Base-by-base conservation (phyloP, 441 rosid genomes). In the Biscutella auriculata region DNA sequence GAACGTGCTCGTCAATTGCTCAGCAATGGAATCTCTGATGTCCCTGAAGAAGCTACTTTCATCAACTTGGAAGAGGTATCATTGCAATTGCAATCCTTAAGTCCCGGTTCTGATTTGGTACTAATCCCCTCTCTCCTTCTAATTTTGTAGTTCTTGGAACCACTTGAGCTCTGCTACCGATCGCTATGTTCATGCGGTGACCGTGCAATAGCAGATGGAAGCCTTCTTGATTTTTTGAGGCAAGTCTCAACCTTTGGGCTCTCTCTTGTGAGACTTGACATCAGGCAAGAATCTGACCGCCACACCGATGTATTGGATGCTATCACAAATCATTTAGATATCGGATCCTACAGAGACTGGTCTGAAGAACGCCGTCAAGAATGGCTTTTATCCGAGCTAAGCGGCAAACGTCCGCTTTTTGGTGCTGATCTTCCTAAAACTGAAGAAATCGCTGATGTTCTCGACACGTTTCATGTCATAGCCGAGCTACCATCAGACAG, bases 201-300 rank as follows among this genome's bases (percentile, higher is more conserved):
- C 75, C 90, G 79, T 16, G 46, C 96, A 56, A 91, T 91, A 65
- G 96, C 96, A 43, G 98, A 91, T 68, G 98, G 98, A 57, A 88
- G 87, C 78, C 95, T 91, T 67, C 98, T 91, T 28, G 96, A 91
- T 76, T 88, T 88, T 80, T 66, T 88, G 68, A 78, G 98, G 65
- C 95, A 91, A 81, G 97, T 87, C 36, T 93, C 97, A 6, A 93
- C 96, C 50, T 93, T 93, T 55, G 98, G 98, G 15, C 92, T 93
- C 53, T 81, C 95, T 37, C 82, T 92, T 43, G 98, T 92, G 42
- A 80, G 83, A 64, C 97, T 92, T 46, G 98, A 92, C 69, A 86
- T 92, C 16, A 74, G 98, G 68, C 98, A 92, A 75, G 98, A 92
- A 65, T 92, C 98, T 0, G 97, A 88, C 12, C 79, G 98, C 46